Evolutionary conservation across 345 rosid species (phyloP), one percentile per base, ranked within the genome.

Genomic region (Reutealis trisperma): DNA sequence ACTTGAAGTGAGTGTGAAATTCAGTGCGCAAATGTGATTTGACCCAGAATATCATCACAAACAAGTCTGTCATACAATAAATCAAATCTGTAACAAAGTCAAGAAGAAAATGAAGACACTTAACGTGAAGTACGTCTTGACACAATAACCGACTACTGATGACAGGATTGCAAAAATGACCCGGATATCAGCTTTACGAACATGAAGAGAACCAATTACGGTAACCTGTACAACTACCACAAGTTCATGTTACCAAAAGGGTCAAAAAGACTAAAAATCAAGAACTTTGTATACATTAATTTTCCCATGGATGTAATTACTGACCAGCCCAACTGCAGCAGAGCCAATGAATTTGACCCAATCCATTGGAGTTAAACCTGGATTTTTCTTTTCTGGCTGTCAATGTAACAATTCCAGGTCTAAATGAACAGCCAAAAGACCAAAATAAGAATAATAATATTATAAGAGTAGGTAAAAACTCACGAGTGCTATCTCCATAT

Each of bases 381-480:
- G 79, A 71, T 75, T 80, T 19, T 75, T 80, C 83, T 75, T 80
- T 30, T 80, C 83, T 27, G 83, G 83, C 83, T 80, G 72, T 63
- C 58, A 14, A 49, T 14, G 25, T n/a, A 57, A 61, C 45, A 41
- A 42, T 51, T 79, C 54, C 63, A 67, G 16, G 2, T 15, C 24
- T 7, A 58, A 25, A 37, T 54, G n/a, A 52, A 27, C 18, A 64
- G 41, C 37, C 4, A 51, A 42, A 61, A 15, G 0, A 63, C 19
- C 2, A 34, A 11, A 49, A 52, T 55, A 62, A 68, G 49, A 67
- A 34, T 0, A 8, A 27, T 6, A 10, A 30, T 5, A 37, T 37
- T 37, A 37, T 4, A 37, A 37, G 41, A 37, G 41, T 37, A 37
- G 41, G 41, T 37, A 19, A 51, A 22, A 49, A 14, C 83, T 75